Evolutionary conservation across 805 yeast species (phyloP), one percentile per base, ranked within the genome.

Genomic region (Candida insectalens): DNA sequence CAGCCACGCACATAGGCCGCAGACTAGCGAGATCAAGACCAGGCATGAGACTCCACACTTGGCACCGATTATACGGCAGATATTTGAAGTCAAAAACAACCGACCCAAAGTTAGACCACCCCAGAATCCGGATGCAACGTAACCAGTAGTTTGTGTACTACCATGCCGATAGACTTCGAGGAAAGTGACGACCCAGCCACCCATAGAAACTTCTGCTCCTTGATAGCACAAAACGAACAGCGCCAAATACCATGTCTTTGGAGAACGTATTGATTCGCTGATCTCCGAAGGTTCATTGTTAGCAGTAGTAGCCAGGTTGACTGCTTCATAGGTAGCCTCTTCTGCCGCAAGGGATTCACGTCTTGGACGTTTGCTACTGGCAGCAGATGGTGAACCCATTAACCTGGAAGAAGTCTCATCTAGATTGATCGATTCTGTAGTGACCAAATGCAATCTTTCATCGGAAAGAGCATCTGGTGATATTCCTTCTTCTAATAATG

Each of bases 41-140:
- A 62, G 41, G 12, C 69, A 29, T 10, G 61, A 41, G 27, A 68
- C 64, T 2, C 66, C 61, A 38, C 73, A 50, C 38, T 72, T 56
- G 5, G 63, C 62, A 3, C 76, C 76, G n/a, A 65, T 29, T 9
- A 40, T 33, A 30, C 53, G 54, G 34, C 63, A 63, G 10, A 65
- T 43, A 1, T 49, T 41, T 14, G 62, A 53, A 0, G 74, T 69
- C 6, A 80, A 53, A 4, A 61, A 41, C 29, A 80, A 53, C 39
- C 89, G 59, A 0, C 89, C 89, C 12, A 67, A 39, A 0, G 87
- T 75, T 15, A 80, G 51, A 1, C 89, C 89, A 17, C 69, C 67
- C 87, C 87, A 80, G 47, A 69, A 79, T 12, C 83, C 78, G 4
- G 84, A 69, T 1, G 80, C 74, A 10, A 77, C 73, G 45, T 71